Evolutionary conservation across 1,284 basidiomycete species (phyloP), one percentile per base, ranked within the genome.

Genomic region (Leucoagaricus sp.): DNA sequence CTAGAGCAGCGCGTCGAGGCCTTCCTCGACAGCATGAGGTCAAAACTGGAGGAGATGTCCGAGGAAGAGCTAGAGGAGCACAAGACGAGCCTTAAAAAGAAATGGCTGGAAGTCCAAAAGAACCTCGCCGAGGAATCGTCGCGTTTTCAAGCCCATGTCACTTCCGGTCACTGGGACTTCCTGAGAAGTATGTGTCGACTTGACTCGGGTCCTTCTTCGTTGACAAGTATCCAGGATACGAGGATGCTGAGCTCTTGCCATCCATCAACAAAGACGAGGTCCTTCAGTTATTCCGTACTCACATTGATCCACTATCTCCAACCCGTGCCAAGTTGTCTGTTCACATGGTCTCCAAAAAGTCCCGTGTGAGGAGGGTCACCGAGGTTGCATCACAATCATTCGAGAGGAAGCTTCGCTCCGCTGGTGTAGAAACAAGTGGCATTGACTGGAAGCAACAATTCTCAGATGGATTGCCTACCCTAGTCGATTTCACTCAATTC

Each of bases 1-100:
- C 79, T 99, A 49, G 97, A 99, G 74, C 77, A 82, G 52, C 86
- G 96, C 26, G 88, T 98, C 40, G 94, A 98, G 58, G 83, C 84
- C 1, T 98, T 98, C 80, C 75, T 97, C 56, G 82, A 86, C 52
- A 75, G 79, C 58, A 89, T 94, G 82, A 83, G 82, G 65, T 67
- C 69, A 29, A 78, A 74, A 49, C 68, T 94, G 46, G 77, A 79
- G 61, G 75, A 76, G 7, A 86, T 93, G 84, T 68, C 66, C 8
- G 74, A 80, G 4, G 81, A 77, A 31, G 84, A 86, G 60, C 91
- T 93, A 65, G 72, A 78, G 28, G 82, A 84, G 60, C 86, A 90
- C 64, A 84, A 85, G 67, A 75, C 71, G 55, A 79, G 85, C 34
- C 68, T 93, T 58, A 79, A 85, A 61, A 85, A 83, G 64, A 85